Base-by-base conservation (phyloP, 805 yeast species). In the Wickerhamomyces bovis region DNA sequence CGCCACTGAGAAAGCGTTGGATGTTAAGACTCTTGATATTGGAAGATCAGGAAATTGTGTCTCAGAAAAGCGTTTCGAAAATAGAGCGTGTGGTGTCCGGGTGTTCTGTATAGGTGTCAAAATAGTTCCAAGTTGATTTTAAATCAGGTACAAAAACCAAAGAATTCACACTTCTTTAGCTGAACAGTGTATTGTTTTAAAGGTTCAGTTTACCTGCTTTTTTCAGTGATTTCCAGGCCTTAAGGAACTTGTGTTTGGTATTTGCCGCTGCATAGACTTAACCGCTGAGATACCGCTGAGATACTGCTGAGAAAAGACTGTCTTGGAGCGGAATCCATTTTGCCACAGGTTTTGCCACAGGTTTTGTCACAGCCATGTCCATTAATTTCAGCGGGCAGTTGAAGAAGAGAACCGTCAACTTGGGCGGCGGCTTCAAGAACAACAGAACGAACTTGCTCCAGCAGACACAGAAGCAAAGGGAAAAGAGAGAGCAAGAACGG, bases 361-460 rank as follows among this genome's bases (percentile, higher is more conserved):
- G n/a, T n/a, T n/a, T n/a, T n/a, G n/a, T n/a, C 21, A 39, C 23
- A 26, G 18, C 30, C n/a, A 41, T 8, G 8, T 67, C 68, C 71
- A 42, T 67, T 47, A 80, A 82, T 67, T 87, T 86, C 67, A 76
- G 80, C 11, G 95, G 95, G 6, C 81, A 78, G 53, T 70, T 80
- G 18, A 69, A 71, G 44, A 74, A 79, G 51, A 69, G 80, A 44
- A 69, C 85, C 33, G 76, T 76, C 44, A 92, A 69, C 72, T 79
- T 54, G 75, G 92, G 58, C 68, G 83, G 61, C 52, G 72, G 54
- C 51, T 46, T 42, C 48, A 63, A 64, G 64, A 63, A 44, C 45
- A 65, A 50, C 57, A 73, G 62, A 64, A 71, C 49, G 55, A 68
- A 46, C 62, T 74, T 54, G 70, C 65, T 92, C n/a, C 77, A 76